Conservation (phyloP, 352 stramenopile genomes). For the Globisporangium middletonii region DNA sequence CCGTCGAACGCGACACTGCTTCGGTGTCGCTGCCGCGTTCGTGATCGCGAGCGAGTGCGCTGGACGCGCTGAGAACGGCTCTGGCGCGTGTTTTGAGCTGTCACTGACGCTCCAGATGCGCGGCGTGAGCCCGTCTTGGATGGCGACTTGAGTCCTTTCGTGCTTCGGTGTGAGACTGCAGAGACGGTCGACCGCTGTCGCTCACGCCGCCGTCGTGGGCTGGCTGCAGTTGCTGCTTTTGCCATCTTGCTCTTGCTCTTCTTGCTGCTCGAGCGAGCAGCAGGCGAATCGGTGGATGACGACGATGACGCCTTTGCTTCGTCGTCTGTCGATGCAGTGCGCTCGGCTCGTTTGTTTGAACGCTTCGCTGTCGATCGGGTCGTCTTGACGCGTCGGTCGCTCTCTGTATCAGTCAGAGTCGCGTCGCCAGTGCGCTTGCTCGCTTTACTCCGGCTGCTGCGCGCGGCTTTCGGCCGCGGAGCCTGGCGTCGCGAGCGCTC, state of each 20-base stretch:
- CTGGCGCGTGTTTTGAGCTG: background rate
- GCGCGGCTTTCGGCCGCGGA: too few species aligned
- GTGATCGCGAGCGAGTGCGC: background rate
- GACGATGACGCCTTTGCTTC: constrained; percentile 4
- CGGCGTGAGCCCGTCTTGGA: too few species aligned
- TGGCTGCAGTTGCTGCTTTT: background rate
- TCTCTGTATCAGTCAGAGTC: too few species aligned
- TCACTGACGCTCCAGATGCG: too few species aligned
- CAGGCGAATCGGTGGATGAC: background rate
- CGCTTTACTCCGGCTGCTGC: too few species aligned
- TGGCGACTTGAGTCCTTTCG: too few species aligned
- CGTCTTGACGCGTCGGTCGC: background rate
- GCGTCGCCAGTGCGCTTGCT: too few species aligned
- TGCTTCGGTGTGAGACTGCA: too few species aligned
- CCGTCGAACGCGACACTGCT: background rate
- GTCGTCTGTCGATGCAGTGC: constrained; percentile 1
- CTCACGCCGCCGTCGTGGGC: too few species aligned
- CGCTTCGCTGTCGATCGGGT: background rate
- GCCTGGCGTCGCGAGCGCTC: too few species aligned
- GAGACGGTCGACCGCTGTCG: too few species aligned
- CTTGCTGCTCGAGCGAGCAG: background rate
- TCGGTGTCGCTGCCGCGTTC: background rate
- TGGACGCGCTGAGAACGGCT: background rate
- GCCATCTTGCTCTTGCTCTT: constrained; percentile 2
- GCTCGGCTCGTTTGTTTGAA: background rate